phyloP scores from a whole-genome alignment of 352 stramenopile species.

The Pythium plurisporium region DNA sequence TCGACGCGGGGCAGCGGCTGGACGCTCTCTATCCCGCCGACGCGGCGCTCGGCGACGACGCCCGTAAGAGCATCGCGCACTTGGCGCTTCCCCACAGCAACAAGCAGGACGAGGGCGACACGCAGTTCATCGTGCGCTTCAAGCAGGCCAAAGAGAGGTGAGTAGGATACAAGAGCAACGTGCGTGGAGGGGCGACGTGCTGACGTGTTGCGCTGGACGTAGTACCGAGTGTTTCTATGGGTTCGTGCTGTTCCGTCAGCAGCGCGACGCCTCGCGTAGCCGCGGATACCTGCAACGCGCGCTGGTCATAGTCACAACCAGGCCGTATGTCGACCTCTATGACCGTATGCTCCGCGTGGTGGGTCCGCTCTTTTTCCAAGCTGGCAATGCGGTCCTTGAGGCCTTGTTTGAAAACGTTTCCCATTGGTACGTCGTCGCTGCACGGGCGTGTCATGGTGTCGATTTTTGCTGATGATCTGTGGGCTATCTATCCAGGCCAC shows the following conservation, averaged over 20 bases:
- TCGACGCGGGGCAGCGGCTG: slow-evolving; percentile 68
- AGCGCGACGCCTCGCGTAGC: slow-evolving; percentile 58
- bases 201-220: neutral
- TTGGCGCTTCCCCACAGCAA: slow-evolving; percentile 83
- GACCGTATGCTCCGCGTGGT: slow-evolving; percentile 64
- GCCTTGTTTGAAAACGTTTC: slow-evolving; percentile 71
- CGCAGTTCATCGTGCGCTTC: slow-evolving; percentile 80
- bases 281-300: slow-evolving; percentile 84
- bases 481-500: slow-evolving; percentile 34
- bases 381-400: slow-evolving; percentile 55
- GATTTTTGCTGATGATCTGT: neutral
- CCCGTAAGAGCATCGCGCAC: slow-evolving; percentile 66
- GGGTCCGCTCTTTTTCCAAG: slow-evolving; percentile 77
- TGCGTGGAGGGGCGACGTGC: no score
- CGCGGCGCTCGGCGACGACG: slow-evolving; percentile 41
- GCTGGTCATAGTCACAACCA: slow-evolving; percentile 68
- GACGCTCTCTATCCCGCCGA: slow-evolving; percentile 52
- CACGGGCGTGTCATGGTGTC: neutral
- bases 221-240: slow-evolving; percentile 58
- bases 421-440: slow-evolving; percentile 34
- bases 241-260: slow-evolving; percentile 83
- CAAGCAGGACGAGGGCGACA: slow-evolving; percentile 84
- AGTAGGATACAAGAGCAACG: no score
- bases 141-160: slow-evolving; percentile 34
- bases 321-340: slow-evolving; percentile 77